Conservation (phyloP, 2,329 filamentous ascomycete species). For the Fusarium falciforme region DNA sequence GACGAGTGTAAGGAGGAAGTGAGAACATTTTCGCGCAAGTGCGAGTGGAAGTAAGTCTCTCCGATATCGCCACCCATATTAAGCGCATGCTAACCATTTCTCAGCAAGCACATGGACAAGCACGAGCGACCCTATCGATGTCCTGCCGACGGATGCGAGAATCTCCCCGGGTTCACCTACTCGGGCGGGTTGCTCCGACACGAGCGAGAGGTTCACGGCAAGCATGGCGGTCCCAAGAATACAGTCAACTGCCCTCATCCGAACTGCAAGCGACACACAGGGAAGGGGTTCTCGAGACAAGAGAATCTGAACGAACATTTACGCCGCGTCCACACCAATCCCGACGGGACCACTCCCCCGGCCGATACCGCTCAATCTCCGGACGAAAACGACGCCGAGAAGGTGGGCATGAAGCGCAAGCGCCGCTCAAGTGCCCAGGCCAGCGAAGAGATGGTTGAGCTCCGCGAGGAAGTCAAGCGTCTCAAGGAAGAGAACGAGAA, state of each 20-base stretch:
- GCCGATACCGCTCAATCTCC: conserved; percentile 52
- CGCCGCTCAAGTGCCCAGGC: conserved; percentile 48
- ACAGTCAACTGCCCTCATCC: conserved; percentile 85
- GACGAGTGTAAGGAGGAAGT: conserved; percentile 74
- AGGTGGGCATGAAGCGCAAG: conserved; percentile 61
- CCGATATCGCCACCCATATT: not conserved
- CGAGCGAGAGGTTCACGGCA: conserved; percentile 92
- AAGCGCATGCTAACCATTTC: conserved; percentile 37
- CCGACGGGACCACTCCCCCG: conserved; percentile 51
- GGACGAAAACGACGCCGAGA: conserved; percentile 61
- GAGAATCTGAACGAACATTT: conserved; percentile 96
- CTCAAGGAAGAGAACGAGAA: conserved; percentile 74
- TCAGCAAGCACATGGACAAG: conserved; percentile 97
- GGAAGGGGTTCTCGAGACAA: conserved; percentile 90
- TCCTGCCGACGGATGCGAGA: conserved; percentile 83
- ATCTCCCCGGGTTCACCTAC: conserved; percentile 94
- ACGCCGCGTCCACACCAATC: conserved; percentile 82
- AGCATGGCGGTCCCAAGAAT: conserved; percentile 89
- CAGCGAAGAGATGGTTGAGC: conserved; percentile 61
- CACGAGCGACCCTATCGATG: conserved; percentile 95
- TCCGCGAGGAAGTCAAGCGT: conserved; percentile 75
- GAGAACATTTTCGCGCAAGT: conserved; percentile 80
- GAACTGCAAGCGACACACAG: conserved; percentile 89
- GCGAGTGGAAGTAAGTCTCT: conserved; percentile 90
- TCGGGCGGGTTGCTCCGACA: conserved; percentile 90